Base-by-base conservation (phyloP, 495 filamentous ascomycete genomes). In the Glarea lozoyensis region DNA sequence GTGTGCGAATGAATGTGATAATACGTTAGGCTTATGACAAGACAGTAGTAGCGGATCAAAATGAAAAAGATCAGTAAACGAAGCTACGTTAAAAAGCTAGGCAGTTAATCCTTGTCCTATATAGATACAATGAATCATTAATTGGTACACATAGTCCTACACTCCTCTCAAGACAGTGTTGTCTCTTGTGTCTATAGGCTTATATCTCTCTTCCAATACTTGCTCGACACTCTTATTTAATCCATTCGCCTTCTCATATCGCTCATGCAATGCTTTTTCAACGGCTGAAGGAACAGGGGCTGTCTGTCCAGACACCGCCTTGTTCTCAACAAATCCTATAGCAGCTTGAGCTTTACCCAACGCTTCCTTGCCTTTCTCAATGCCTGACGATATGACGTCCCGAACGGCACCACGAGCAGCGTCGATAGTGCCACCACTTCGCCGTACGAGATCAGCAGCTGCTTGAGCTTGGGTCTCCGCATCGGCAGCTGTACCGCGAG, bases 121-220 rank as follows among this genome's bases (percentile, higher is more conserved):
- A 2, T 19, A 27, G 30, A n/a, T 34, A 20, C 29, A 21, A 15
- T 22, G 25, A 20, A 2, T 34, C 13, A 35, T 43, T 43, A 20
- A n/a, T 43, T 31, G 34, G 11, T 36, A 15, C 17, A 21, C 19
- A 43, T 34, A 33, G n/a, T n/a, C 27, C 43, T 56, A 65, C 51
- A 61, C 41, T 5, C 57, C 56, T 29, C 59, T 57, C 34, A 64
- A 35, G 10, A 58, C 44, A 4, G 60, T 58, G 31, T 62, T 62
- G 42, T 70, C 62, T 50, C 60, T 56, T 53, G 59, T 25, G 19
- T 64, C 61, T 34, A 66, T 53, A 0, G 71, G 65, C 40, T 48
- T 57, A 40, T 75, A 76, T 53, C 72, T 48, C 51, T 65, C 69
- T 21, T 51, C 59, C 44, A 76, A 43, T 19, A 60, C 50, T 53